phyloP scores from a whole-genome alignment of 2,329 filamentous ascomycete genomes.

The Trichoderma oligosporum region DNA sequence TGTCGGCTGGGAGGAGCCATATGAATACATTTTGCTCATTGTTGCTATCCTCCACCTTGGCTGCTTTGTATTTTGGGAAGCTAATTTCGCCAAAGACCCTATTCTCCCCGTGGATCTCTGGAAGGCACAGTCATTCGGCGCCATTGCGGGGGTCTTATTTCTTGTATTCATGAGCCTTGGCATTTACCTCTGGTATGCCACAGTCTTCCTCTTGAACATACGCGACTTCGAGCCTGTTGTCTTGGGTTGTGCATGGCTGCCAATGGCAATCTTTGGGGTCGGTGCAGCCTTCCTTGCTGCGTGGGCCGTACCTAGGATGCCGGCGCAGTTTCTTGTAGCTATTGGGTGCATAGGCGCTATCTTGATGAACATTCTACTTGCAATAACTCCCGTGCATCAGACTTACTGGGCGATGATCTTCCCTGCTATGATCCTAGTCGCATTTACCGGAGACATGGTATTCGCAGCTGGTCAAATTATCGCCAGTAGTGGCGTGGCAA shows the following conservation, averaged over 20 bases:
- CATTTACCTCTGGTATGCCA: background rate
- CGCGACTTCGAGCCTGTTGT: background rate
- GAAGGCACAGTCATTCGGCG: background rate
- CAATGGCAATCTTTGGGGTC: background rate
- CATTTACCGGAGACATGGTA: conserved; percentile 3
- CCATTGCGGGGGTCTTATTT: background rate
- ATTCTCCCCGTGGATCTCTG: background rate
- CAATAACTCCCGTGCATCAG: background rate
- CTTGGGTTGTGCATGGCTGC: background rate
- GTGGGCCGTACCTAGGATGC: background rate
- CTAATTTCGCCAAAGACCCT: background rate
- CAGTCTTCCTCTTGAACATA: background rate
- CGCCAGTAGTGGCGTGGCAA: background rate
- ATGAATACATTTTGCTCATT: background rate
- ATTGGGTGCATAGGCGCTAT: background rate
- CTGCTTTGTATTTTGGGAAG: background rate
- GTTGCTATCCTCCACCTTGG: background rate
- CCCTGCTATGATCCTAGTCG: background rate
- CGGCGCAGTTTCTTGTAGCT: background rate
- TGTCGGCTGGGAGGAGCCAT: background rate
- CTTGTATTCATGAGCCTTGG: background rate
- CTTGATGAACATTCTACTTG: background rate
- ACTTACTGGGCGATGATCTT: conserved; percentile 1
- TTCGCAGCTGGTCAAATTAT: conserved; percentile 7
- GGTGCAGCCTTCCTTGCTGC: background rate